A percentile compares a stretch with the other conserved stretches of the same genome.
phyloP scores from a whole-genome alignment of 257 asterid species.

The Primulina huaijiensis region DNA sequence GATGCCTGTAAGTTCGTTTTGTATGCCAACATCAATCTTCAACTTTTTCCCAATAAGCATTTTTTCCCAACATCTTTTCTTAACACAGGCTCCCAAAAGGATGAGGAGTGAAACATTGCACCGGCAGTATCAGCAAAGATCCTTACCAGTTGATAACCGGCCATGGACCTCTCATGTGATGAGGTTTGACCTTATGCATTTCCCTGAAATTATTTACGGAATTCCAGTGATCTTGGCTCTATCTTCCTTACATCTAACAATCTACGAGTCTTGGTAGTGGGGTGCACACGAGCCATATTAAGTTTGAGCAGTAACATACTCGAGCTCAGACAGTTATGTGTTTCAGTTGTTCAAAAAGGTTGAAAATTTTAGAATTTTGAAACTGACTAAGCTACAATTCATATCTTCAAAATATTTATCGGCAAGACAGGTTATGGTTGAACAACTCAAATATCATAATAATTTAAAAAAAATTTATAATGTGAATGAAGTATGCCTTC shows the following conservation, averaged over 20 bases:
- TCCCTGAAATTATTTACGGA: background rate
- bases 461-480: no score
- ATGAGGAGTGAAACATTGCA: constrained; percentile 36
- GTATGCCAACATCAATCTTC: background rate
- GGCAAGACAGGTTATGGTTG: background rate
- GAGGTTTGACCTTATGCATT: constrained; percentile 43
- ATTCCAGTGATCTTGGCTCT: background rate
- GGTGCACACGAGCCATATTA: background rate
- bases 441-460: no score
- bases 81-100: constrained; percentile 48
- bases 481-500: background rate
- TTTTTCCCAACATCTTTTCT: background rate
- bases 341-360: background rate
- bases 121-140: constrained; percentile 40
- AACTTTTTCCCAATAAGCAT: background rate
- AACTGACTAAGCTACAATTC: no score
- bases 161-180: constrained; percentile 36
- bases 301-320: background rate
- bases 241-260: background rate
- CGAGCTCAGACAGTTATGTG: background rate
- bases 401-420: background rate
- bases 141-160: constrained; percentile 36
- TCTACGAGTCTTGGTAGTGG: background rate
- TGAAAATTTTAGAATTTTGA: background rate
- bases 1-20: constrained; percentile 29